Evolutionary conservation across 2,329 filamentous ascomycete species (phyloP), one percentile per base, ranked within the genome.

Genomic region (Talaromyces islandicus): DNA sequence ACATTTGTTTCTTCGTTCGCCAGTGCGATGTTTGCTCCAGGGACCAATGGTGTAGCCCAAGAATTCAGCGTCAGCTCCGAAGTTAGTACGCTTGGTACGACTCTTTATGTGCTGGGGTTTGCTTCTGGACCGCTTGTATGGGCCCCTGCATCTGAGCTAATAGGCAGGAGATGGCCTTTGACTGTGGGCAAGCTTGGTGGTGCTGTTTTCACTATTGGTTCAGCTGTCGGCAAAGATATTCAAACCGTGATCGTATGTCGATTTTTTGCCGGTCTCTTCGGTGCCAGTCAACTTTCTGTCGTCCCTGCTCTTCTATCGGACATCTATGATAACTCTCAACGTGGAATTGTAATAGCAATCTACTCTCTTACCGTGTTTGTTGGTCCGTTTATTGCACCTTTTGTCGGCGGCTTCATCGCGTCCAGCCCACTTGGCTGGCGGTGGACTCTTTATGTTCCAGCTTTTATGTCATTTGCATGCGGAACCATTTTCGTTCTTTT

Each of bases 11-110:
- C 78, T 0, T 79, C 82, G 0, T 84, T 85, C 62, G 77, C 78
- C 0, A 76, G 73, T 9, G 87, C 85, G 71, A 86, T 91, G 67
- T 91, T 90, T 76, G 89, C 88, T 1, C 77, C 85, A 17, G 86
- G 87, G 4, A 88, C 87, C 0, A 62, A 62, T 4, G 66, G 76
- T 7, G 79, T 91, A 7, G 81, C 83, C 12, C 52, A 61, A 3
- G 69, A 82, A 10, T 83, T 82, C 63, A 62, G 77, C 12, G 75
- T 82, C 17, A 74, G 75, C n/a, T 67, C 62, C 0, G 74, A 81
- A 62, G 74, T 80, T 2, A 68, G 74, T 1, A 76, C 73, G 0
- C 71, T 83, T 7, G 81, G 80, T 2, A 77, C 81, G 0, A 78
- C 78, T 0, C 66, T 83, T 3, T 79, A 81, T 50, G 72, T 83